These are phyloP conservation scores for Beauveria rudraprayagi DNA, from an alignment of 2,329 filamentous ascomycete genomes.

Conservation along the genomic window DNA sequence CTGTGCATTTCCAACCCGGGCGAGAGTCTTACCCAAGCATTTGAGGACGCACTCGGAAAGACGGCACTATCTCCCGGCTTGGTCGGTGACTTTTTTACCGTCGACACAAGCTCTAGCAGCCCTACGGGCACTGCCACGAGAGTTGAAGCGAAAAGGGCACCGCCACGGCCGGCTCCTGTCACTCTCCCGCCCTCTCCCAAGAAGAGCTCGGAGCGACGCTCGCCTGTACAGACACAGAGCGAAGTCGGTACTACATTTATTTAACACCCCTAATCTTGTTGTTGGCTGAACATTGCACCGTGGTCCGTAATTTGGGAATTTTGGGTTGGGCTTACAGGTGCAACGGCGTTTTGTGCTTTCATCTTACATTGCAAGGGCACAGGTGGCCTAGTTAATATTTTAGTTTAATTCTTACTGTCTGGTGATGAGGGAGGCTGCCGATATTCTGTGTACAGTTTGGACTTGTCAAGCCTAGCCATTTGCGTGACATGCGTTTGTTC, in stretches of 20 bases:
- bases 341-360: not conserved
- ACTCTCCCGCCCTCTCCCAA: conserved; percentile 20
- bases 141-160: conserved; percentile 25
- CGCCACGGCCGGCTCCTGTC: conserved; percentile 24
- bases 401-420: not conserved
- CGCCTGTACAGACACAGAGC: not conserved
- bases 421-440: not conserved
- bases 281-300: not conserved
- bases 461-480: not conserved
- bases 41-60: conserved; percentile 18
- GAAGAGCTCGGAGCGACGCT: not conserved
- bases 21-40: conserved; percentile 23
- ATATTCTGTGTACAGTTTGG: not conserved
- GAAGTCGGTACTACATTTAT: conserved; percentile 2
- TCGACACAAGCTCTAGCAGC: conserved; percentile 2
- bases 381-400: not conserved
- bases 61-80: not conserved
- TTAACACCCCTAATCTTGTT: not conserved
- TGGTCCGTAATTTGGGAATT: not conserved
- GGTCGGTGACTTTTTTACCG: conserved; percentile 15
- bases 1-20: conserved; percentile 26
- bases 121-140: conserved; percentile 15
- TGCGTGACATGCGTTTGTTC: not conserved
- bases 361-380: not conserved
- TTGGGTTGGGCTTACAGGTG: not conserved